Base-by-base conservation (phyloP, 306 rosid species). In the Gleditsia sinensis region DNA sequence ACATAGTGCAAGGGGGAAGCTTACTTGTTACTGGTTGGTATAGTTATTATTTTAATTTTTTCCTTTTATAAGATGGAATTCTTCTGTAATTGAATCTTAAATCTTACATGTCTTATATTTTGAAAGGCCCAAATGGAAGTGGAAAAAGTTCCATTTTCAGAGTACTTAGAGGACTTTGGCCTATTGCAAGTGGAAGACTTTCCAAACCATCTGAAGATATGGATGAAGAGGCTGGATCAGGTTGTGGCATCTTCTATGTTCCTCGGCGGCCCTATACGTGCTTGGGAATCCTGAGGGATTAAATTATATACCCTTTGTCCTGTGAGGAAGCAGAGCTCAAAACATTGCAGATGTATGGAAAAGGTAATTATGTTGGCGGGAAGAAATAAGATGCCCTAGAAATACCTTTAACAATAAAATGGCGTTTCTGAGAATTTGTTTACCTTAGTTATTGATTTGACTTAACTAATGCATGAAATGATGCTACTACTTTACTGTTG, bases 251-350 rank as follows among this genome's bases (percentile, higher is more conserved):
- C 77, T 93, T 88, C 70, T 93, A 93, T 81, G 95, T 93, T 84
- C 98, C 98, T 83, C 98, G 90, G 80, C 87, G 96, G 45, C 95
- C 98, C 1, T 93, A 93, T 66, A 93, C 98, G 3, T 93, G 98
- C 78, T 78, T 93, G 83, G 98, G 98, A 75, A 90, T 93, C 39
- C 86, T 93, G 69, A 86, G 98, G 69, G 98, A 93, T 82, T 96
- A 93, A 86, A 93, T 93, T 56, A 93, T 93, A 87, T 93, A 93
- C 81, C 98, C 98, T 34, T 78, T 93, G 68, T 93, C 98, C 30
- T 84, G 72, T 54, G 84, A 87, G 46, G 98, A 93, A 83, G 98
- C 98, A 13, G 90, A 86, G 76, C 21, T 59, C 58, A 86, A 78
- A 83, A 85, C 82, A 30, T 65, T 83, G 62, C 88, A 85, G 77